These are phyloP conservation scores for Blastobotrys serpentis DNA, from an alignment of 1,139 yeast genomes.

Conservation along the genomic window DNA sequence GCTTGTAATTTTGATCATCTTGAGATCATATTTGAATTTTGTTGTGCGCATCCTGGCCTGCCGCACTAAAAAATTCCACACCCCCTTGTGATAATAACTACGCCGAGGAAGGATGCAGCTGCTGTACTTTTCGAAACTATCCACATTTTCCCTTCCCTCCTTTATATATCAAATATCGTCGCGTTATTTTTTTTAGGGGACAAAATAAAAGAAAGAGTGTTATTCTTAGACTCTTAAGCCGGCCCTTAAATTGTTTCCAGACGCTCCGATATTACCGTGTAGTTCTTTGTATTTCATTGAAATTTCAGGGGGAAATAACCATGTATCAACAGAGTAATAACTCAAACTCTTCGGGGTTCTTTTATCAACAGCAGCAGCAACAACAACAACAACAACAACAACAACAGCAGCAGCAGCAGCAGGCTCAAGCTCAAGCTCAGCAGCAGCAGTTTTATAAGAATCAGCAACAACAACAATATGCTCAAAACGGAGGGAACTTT, in stretches of 20 bases:
- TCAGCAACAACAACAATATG: constrained; percentile 11
- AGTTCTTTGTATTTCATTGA: background rate
- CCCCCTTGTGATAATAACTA: constrained; percentile 10
- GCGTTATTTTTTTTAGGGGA: background rate
- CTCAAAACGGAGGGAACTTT: constrained; percentile 5
- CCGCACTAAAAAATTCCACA: background rate
- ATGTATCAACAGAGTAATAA: constrained; percentile 19
- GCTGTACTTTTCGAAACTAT: background rate
- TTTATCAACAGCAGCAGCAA: constrained; percentile 20
- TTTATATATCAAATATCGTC: background rate
- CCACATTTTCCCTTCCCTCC: background rate
- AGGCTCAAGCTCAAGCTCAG: constrained; percentile 7
- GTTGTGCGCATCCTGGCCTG: background rate
- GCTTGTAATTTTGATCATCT: no score
- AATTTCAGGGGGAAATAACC: constrained; percentile 9
- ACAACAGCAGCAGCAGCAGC: constrained; percentile 7
- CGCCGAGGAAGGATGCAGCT: background rate
- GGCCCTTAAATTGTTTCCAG: background rate
- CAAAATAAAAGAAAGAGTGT: background rate
- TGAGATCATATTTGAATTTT: background rate
- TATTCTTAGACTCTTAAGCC: no score
- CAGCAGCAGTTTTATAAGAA: constrained; percentile 12
- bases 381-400: constrained; percentile 6
- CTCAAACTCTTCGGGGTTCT: constrained; percentile 28
- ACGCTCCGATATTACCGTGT: background rate